These are phyloP conservation scores for Beauveria scarabaeidicola DNA, from an alignment of 2,329 filamentous ascomycete genomes.

Conservation along the genomic window DNA sequence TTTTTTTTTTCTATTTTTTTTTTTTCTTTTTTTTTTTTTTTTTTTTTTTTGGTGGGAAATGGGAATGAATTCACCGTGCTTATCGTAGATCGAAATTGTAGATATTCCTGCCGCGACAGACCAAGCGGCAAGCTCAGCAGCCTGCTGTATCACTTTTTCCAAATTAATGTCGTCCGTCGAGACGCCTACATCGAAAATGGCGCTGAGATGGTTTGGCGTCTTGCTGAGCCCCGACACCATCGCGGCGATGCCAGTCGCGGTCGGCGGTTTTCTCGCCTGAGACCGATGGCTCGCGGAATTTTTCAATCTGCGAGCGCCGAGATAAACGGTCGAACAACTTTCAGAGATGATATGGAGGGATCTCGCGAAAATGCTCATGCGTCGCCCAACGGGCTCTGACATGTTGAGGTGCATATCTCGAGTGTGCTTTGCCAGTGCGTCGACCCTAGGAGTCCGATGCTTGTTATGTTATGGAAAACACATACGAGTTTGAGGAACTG, in stretches of 20 bases:
- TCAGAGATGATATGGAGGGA: neutral
- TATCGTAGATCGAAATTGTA: neutral
- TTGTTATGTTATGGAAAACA: neutral
- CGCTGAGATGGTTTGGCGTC: neutral
- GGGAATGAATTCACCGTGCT: neutral
- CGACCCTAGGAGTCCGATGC: neutral
- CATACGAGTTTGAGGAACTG: no score
- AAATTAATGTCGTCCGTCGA: no score
- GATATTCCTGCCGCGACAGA: neutral
- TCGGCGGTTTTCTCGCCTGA: neutral
- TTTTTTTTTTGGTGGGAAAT: no score
- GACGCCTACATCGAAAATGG: neutral
- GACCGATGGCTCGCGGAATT: neutral
- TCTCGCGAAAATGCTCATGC: neutral
- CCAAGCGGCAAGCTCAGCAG: neutral
- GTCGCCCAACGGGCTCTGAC: neutral
- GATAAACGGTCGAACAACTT: neutral
- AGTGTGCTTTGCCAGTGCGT: neutral
- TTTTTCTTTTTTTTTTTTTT: no score
- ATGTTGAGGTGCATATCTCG: neutral
- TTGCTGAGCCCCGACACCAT: neutral
- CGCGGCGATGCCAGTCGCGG: neutral
- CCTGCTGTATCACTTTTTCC: neutral
- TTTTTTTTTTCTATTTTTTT: no score
- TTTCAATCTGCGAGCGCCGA: neutral